Evolutionary conservation across 2,329 filamentous ascomycete genomes (phyloP), one percentile per base, ranked within the genome.

Genomic region (Didymella segeticola): DNA sequence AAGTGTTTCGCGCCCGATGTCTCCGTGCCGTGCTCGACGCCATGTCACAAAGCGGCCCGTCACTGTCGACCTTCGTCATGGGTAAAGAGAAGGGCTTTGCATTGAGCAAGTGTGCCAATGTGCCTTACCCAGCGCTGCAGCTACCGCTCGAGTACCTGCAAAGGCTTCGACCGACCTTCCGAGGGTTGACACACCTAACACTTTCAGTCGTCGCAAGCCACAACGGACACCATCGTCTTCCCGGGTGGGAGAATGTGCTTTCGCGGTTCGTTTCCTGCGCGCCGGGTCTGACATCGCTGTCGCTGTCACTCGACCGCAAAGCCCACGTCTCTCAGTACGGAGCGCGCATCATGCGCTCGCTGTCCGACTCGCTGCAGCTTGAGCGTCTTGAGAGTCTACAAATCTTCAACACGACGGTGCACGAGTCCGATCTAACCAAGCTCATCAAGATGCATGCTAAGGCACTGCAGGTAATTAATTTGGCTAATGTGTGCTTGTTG

Each of bases 11-110:
- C 11, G 42, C 48, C 2, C 57, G 38, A 26, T 70, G 66, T 37
- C 67, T 70, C 25, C 58, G 57, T 22, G 58, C 58, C 14, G 56
- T 71, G 22, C 25, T 70, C 3, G 56, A 63, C 20, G 63, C 68
- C 12, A 43, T 72, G 11, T 25, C 55, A 7, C 46, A 57, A 10
- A 68, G 66, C 50, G 50, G 53, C 20, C 46, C 64, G 25, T 48
- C 48, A 12, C 41, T 72, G 5, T 39, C 64, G 17, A 58, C 65
- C 15, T 62, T 72, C 47, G 57, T 56, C 11, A 63, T 65, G 52
- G 52, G 56, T 20, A 66, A 62, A 37, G 57, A 56, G 12, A 60
- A 47, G 10, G 30, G 29, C 7, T 30, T 47, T 11, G 39, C 27
- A 4, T n/a, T 59, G 2, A 57, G 50, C 25, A 63, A 63, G 10